These are phyloP conservation scores for Fusarium xyrophilum DNA, from an alignment of 2,329 filamentous ascomycete genomes.

Conservation along the genomic window DNA sequence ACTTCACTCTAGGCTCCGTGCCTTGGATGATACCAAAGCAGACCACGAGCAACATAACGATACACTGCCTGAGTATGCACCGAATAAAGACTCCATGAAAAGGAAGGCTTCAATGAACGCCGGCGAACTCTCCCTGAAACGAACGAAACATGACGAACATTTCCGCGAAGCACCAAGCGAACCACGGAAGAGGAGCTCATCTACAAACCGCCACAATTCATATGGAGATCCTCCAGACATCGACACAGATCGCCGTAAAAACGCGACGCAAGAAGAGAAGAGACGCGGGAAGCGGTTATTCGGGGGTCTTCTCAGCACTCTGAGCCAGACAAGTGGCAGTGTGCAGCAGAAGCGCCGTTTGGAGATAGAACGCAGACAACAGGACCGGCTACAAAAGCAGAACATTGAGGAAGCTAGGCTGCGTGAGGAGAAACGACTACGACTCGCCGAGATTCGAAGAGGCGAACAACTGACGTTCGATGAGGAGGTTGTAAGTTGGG, in stretches of 20 bases:
- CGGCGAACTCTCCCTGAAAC: conserved; percentile 38
- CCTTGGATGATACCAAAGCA: conserved; percentile 20
- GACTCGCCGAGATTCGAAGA: conserved; percentile 66
- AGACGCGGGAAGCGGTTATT: conserved; percentile 87
- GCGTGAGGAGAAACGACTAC: conserved; percentile 69
- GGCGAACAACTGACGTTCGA: conserved; percentile 78
- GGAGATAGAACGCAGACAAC: conserved; percentile 83
- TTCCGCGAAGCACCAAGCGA: conserved; percentile 17
- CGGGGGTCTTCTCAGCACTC: conserved; percentile 77
- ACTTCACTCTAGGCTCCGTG: conserved; percentile 27
- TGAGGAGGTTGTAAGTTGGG: conserved; percentile 71
- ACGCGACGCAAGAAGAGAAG: conserved; percentile 71
- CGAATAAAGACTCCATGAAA: conserved; percentile 36
- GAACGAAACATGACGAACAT: conserved; percentile 37
- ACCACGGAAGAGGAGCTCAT: conserved; percentile 27
- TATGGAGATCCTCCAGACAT: conserved; percentile 2
- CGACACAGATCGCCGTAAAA: conserved; percentile 35
- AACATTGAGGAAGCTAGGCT: conserved; percentile 73
- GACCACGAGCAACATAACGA: conserved; percentile 1
- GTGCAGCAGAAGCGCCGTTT: conserved; percentile 72
- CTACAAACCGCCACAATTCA: conserved; percentile 13
- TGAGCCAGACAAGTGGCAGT: conserved; percentile 73
- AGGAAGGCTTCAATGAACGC: conserved; percentile 41
- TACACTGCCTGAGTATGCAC: neutral
- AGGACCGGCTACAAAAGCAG: conserved; percentile 76